These are phyloP conservation scores for Lagerstroemia speciosa DNA, from an alignment of 345 rosid species.

Conservation along the genomic window DNA sequence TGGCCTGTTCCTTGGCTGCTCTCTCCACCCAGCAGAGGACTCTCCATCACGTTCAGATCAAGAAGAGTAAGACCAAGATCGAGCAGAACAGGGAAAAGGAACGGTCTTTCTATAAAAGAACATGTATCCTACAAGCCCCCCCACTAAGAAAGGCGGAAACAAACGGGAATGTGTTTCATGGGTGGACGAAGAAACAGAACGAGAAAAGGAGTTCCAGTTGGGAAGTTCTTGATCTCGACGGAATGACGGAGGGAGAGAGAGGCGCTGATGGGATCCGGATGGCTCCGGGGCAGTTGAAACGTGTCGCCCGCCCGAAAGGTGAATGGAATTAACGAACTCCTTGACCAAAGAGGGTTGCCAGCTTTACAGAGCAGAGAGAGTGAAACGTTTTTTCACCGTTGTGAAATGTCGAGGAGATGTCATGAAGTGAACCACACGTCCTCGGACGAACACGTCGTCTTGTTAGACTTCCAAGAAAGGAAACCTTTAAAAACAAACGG, in stretches of 20 bases:
- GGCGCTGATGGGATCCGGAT: background rate
- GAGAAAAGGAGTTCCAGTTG: background rate
- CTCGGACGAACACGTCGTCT: background rate
- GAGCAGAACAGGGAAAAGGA: background rate
- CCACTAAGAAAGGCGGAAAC: background rate
- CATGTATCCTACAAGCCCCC: background rate
- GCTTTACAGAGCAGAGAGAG: background rate
- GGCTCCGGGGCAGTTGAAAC: background rate
- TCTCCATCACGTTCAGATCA: slow-evolving; percentile 8
- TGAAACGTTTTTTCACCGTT: background rate
- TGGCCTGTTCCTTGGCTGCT: slow-evolving; percentile 18
- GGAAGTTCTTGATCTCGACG: background rate
- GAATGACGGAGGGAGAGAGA: background rate
- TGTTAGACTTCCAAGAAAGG: too few species aligned
- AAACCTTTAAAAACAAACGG: too few species aligned
- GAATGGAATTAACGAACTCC: background rate
- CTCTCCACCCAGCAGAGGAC: slow-evolving; percentile 41
- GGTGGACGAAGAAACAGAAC: background rate
- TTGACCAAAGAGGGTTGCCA: background rate
- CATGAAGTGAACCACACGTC: background rate
- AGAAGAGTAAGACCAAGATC: background rate
- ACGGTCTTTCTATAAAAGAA: background rate
- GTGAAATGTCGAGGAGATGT: background rate
- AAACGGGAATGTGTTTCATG: background rate
- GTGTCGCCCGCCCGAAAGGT: background rate